Evolutionary conservation across 164 flowering plant species (phyloP).

Genomic region (Warburgia ugandensis): DNA sequence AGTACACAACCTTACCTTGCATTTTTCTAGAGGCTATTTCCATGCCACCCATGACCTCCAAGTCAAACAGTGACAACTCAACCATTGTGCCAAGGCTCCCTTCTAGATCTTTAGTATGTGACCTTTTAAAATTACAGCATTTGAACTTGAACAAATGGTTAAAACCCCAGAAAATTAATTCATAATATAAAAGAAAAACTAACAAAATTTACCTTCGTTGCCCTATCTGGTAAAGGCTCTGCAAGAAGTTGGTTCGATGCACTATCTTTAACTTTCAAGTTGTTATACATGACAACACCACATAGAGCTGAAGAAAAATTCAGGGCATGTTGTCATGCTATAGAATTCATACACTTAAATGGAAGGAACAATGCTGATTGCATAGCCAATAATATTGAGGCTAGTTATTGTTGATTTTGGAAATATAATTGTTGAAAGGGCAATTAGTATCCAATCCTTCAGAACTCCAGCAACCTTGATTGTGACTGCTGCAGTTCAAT

Average conservation of each 20-base stretch:
- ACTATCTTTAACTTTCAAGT: constrained; percentile 85
- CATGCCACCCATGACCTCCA: too few species aligned
- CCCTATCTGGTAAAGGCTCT: constrained; percentile 54
- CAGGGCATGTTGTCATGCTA: too few species aligned
- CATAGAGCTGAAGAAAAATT: constrained; percentile 92
- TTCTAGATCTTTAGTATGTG: too few species aligned
- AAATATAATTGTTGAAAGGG: constrained; percentile 91
- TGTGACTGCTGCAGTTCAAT: constrained; percentile 97
- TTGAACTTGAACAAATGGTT: too few species aligned
- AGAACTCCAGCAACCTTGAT: constrained; percentile 95
- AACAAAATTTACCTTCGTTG: constrained; percentile 36
- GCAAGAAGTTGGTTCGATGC: constrained; percentile 49
- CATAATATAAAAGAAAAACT: background rate
- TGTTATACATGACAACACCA: constrained; percentile 97
- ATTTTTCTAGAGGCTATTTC: too few species aligned
- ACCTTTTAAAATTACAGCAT: too few species aligned
- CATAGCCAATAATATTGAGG: constrained; percentile 87
- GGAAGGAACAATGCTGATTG: constrained; percentile 54
- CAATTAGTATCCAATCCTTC: constrained; percentile 95
- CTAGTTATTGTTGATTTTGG: constrained; percentile 92
- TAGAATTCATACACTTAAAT: too few species aligned
- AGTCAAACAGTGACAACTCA: too few species aligned
- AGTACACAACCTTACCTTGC: too few species aligned
- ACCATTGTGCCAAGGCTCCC: too few species aligned
- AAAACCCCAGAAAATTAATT: too few species aligned